Evolutionary conservation across 306 rosid genomes (phyloP).

Genomic region (Lathyrus tuberosus): DNA sequence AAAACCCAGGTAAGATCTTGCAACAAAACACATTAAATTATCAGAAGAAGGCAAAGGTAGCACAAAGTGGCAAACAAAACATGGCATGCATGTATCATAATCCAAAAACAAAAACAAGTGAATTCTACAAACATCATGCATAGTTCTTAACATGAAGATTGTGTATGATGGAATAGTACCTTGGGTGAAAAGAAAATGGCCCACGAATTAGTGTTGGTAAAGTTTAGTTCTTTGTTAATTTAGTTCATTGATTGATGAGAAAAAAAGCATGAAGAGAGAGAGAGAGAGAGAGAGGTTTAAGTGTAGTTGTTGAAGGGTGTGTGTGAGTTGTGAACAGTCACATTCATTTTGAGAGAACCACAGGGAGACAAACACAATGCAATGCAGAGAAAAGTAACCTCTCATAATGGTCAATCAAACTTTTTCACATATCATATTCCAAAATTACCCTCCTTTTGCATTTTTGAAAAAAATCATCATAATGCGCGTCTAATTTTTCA

Average conservation of each 20-base stretch:
- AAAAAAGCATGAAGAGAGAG: background rate
- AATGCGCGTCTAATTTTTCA: too few species aligned
- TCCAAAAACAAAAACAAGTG: constrained; percentile 29
- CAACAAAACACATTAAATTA: constrained; percentile 22
- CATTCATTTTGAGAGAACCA: constrained; percentile 55
- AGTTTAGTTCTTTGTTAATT: constrained; percentile 32
- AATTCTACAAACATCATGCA: constrained; percentile 42
- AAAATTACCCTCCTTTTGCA: background rate
- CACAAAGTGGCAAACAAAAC: constrained; percentile 43
- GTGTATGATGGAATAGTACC: constrained; percentile 27
- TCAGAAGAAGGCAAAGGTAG: constrained; percentile 6
- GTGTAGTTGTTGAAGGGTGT: constrained; percentile 50
- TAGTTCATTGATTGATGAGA: constrained; percentile 40
- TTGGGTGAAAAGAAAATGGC: constrained; percentile 43
- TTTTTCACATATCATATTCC: constrained; percentile 37
- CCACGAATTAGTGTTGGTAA: constrained; percentile 34
- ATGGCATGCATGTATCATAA: constrained; percentile 64
- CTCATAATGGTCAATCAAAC: constrained; percentile 34
- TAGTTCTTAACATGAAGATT: background rate
- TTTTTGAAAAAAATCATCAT: too few species aligned
- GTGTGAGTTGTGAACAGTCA: constrained; percentile 47
- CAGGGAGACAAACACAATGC: constrained; percentile 29
- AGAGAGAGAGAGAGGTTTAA: constrained; percentile 33
- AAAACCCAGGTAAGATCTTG: constrained; percentile 44
- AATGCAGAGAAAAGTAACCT: constrained; percentile 33